Base-by-base conservation (phyloP, 164 flowering plant species). In the Amborella trichopoda region DNA sequence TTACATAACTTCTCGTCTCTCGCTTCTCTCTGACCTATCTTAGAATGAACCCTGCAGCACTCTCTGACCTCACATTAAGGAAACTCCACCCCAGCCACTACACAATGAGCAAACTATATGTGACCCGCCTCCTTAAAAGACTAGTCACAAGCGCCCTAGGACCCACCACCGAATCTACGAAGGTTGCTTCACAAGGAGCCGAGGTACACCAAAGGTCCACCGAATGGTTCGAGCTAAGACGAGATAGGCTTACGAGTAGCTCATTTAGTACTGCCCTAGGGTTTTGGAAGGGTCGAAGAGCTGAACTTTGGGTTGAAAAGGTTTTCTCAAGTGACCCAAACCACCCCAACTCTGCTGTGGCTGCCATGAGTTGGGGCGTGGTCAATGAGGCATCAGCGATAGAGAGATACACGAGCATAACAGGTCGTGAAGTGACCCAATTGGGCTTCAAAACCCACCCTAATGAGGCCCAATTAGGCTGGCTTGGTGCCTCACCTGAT, bases 401-500 rank as follows among this genome's bases (percentile, higher is more conserved):
- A 51, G 94, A 81, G 22, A 61, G 59, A 33, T 93, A 88, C 67
- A 77, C 68, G 55, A 72, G 61, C 66, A 85, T 93, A 53, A 93
- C 95, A 3, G 91, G 95, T 44, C 79, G 62, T 32, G 94, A 83
- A 25, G 99, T 93, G 52, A 58, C 74, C 58, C 68, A 57, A n/a
- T 44, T 75, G 21, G 95, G 95, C 2, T 88, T 93, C 49, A 95
- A 89, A 1, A 44, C 58, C 16, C 96, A 88, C 63, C 53, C 81
- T 1, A 68, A 78, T 40, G 75, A 72, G 55, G 62, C 37, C 39
- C 19, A 37, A 2, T 65, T 70, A 28, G 53, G 56, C 3, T 93
- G 99, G 99, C 60, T 88, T 17, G 99, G 99, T 26, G 99, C 96
- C 23, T 93, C 99, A 2, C 99, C 99, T 0, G 96, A 93, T 59